A percentile compares a stretch with the other conserved stretches of the same genome.
These are phyloP conservation scores for Acanthamoeba royreba DNA, from an alignment of 208 protist species.

Conservation along the genomic window DNA sequence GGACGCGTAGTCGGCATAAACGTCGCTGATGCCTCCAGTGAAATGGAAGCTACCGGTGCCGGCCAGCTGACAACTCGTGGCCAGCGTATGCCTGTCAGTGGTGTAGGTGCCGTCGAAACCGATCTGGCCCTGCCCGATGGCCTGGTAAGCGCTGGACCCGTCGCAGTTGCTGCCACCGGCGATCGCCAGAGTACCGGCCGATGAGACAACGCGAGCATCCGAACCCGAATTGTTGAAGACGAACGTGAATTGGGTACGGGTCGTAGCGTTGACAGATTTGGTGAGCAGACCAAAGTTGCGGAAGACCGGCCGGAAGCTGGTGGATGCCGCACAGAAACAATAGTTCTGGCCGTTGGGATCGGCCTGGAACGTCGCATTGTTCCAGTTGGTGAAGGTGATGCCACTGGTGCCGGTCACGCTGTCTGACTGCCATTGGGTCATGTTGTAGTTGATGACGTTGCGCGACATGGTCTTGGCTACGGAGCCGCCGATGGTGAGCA, in stretches of 20 bases:
- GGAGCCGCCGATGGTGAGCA: background rate
- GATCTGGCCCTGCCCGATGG: background rate
- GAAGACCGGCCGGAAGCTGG: background rate
- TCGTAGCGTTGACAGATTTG: background rate
- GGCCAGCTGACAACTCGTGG: background rate
- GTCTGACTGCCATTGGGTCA: background rate
- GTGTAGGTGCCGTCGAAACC: background rate
- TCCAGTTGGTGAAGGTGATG: background rate
- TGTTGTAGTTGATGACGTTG: constrained; percentile 8
- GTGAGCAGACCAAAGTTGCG: background rate
- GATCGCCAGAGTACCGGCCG: background rate
- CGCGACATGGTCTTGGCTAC: background rate
- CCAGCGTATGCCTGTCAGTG: background rate
- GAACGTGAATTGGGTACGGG: no score
- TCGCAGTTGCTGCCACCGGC: background rate
- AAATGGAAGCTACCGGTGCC: constrained; percentile 5
- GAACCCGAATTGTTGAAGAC: background rate
- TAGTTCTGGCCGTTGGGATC: background rate
- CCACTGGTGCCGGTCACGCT: background rate
- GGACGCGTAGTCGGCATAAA: background rate
- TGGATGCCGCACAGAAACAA: background rate
- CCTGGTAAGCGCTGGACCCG: background rate
- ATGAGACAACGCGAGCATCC: background rate
- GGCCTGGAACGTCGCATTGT: constrained; percentile 37
- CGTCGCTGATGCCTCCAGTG: background rate